Evolutionary conservation across 352 stramenopile species (phyloP), one percentile per base, ranked within the genome.

Genomic region (Phytopythium aichiense): DNA sequence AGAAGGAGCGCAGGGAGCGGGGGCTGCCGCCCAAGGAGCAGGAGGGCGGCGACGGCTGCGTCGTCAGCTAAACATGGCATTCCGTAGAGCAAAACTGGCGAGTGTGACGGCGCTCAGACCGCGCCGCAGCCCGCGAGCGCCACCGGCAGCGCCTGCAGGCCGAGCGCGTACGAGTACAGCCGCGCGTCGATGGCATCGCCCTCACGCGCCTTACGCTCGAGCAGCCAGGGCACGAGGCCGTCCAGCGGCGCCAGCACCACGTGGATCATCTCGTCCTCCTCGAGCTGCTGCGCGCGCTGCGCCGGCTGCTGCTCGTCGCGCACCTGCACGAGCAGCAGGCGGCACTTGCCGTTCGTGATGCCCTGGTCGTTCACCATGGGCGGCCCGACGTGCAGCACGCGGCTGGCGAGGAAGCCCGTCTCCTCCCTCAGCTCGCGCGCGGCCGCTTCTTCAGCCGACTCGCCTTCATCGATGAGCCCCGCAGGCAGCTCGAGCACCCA

Each of bases 401-500:
- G 69, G 18, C 72, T 76, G 46, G 81, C 89, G 0, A 84, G 62
- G 61, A 90, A 98, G 22, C 91, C 91, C 12, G 92, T 98, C 69
- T 98, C 92, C 72, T 98, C 92, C 1, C 74, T 65, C 11, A 98
- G 76, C 69, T 98, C 91, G 7, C 91, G 68, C 30, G 84, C 66
- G 7, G 91, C 94, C 1, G 92, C 89, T 30, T 68, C 48, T 56
- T 88, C 87, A 0, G 85, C 74, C 1, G 77, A 77, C 62, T 98
- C 91, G 12, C 78, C 72, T 20, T 65, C 66, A 66, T 98, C 94
- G 66, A 98, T 97, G 25, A 98, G 79, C 16, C 94, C 91, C 12
- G 92, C 91, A 1, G 92, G 92, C 18, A 98, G 79, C 71, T 98
- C 92, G 46, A 98, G 66, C 25, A 94, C 94, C 72, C 84, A 95